These are phyloP conservation scores for Tylopilus sp. DNA, from an alignment of 768 basidiomycete genomes.

Conservation along the genomic window DNA sequence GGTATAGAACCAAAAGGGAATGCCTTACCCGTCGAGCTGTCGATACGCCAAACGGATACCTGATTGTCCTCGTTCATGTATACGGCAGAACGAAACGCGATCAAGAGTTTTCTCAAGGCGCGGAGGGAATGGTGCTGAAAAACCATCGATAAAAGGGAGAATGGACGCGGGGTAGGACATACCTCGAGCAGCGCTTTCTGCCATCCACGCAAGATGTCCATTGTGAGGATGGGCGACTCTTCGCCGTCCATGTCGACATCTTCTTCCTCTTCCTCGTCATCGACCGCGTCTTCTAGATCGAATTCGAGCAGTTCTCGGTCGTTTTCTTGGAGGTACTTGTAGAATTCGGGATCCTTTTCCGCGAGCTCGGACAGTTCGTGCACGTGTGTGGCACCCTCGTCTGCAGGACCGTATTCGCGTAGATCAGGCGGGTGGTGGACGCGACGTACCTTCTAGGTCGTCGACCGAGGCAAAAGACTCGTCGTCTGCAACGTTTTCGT, in stretches of 20 bases:
- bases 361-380: slow-evolving; percentile 83
- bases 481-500: slow-evolving; percentile 47
- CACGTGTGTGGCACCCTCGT: slow-evolving; percentile 73
- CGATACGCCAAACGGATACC: slow-evolving; percentile 80
- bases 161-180: slow-evolving; percentile 12
- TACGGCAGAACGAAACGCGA: slow-evolving; percentile 89
- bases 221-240: slow-evolving; percentile 57
- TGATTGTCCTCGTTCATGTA: slow-evolving; percentile 86
- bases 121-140: slow-evolving; percentile 81
- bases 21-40: slow-evolving; percentile 57
- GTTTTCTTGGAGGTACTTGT: slow-evolving; percentile 95
- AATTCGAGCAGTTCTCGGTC: slow-evolving; percentile 90
- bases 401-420: slow-evolving; percentile 33
- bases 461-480: slow-evolving; percentile 78
- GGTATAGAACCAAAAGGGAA: neutral
- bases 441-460: slow-evolving; percentile 58
- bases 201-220: slow-evolving; percentile 72
- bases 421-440: neutral
- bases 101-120: slow-evolving; percentile 75
- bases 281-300: slow-evolving; percentile 44
- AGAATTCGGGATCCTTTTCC: slow-evolving; percentile 98
- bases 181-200: slow-evolving; percentile 88
- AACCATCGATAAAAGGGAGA: neutral
- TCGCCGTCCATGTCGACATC: slow-evolving; percentile 42
- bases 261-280: slow-evolving; percentile 47